Conservation (phyloP, 2,329 filamentous ascomycete species). For the Cordyceps cateniannulata region DNA sequence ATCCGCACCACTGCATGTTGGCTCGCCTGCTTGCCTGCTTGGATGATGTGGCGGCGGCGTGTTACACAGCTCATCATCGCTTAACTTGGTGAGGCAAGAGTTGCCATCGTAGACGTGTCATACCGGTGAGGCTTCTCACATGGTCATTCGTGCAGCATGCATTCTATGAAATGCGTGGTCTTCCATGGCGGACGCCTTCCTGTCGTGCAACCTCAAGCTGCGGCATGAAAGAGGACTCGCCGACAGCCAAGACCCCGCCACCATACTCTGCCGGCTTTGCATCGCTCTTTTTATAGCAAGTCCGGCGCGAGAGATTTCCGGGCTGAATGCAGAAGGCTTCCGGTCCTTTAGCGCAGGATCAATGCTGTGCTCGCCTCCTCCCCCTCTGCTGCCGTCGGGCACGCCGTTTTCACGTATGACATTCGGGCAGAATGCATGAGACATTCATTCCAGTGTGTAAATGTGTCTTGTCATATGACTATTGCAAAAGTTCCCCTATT, state of each 20-base stretch:
- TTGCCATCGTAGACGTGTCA: not conserved
- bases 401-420: not conserved
- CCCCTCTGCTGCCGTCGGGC: not conserved
- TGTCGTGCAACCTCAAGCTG: not conserved
- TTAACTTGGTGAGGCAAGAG: not conserved
- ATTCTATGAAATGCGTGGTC: not conserved
- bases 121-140: not conserved
- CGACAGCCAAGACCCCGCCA: not conserved
- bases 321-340: not conserved
- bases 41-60: not conserved
- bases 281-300: not conserved
- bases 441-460: conserved; percentile 2
- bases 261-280: not conserved
- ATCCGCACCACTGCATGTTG: not conserved
- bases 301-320: not conserved
- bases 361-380: not conserved
- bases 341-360: not conserved
- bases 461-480: not conserved
- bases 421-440: not conserved
- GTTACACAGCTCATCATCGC: not conserved
- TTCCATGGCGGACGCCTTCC: not conserved
- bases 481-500: conserved; percentile 3
- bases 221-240: not conserved
- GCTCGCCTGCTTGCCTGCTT: not conserved
- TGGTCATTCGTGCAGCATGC: not conserved